phyloP scores from a whole-genome alignment of 768 basidiomycete genomes.

The Lactarius tabidus region DNA sequence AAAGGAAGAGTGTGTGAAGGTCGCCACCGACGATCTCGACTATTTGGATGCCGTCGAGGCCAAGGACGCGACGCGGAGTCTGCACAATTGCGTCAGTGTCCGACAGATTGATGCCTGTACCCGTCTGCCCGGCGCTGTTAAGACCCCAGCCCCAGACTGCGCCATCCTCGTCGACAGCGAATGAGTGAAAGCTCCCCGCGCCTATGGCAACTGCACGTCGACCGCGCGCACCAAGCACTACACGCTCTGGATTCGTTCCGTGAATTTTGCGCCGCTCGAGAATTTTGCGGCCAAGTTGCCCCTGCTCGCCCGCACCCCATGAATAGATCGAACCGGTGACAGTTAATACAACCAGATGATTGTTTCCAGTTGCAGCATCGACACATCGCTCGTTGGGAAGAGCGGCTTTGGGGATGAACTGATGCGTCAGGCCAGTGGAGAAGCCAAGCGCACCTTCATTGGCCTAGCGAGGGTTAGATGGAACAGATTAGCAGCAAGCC shows the following conservation, averaged over 20 bases:
- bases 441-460: constrained; percentile 86
- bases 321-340: constrained; percentile 83
- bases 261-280: constrained; percentile 84
- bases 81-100: constrained; percentile 53
- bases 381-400: constrained; percentile 66
- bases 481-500: constrained; percentile 6
- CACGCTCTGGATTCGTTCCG: constrained; percentile 83
- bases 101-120: constrained; percentile 48
- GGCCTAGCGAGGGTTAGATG: constrained; percentile 40
- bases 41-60: constrained; percentile 55
- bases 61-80: constrained; percentile 58
- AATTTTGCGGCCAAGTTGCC: constrained; percentile 88
- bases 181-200: constrained; percentile 82
- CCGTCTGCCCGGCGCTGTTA: constrained; percentile 84
- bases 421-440: constrained; percentile 57
- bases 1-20: constrained; percentile 89
- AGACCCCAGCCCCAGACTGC: constrained; percentile 95
- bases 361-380: constrained; percentile 74
- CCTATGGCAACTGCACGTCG: constrained; percentile 69
- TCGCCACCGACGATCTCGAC: constrained; percentile 78
- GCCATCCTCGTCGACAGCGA: constrained; percentile 81
- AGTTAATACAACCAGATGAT: constrained; percentile 87
- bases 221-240: constrained; percentile 65
- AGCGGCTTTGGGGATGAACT: constrained; percentile 61
- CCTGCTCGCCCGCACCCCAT: constrained; percentile 88